phyloP scores from a whole-genome alignment of 2,329 filamentous ascomycete genomes.

The Whalleya microplaca region DNA sequence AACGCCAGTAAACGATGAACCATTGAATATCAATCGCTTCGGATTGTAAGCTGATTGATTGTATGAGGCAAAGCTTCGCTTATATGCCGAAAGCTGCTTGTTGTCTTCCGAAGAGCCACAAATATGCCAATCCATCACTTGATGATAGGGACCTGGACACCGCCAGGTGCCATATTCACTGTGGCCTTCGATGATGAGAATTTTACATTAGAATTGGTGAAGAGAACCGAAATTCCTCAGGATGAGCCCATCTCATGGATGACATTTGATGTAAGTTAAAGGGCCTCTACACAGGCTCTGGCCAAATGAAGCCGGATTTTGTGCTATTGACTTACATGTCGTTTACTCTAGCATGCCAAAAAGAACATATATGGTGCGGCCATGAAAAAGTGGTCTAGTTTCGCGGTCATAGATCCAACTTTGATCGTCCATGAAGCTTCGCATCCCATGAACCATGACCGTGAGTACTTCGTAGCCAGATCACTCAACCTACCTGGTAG shows the following conservation, averaged over 20 bases:
- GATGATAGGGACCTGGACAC: constrained; percentile 92
- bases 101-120: constrained; percentile 29
- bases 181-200: constrained; percentile 85
- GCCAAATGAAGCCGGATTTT: background rate
- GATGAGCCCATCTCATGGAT: constrained; percentile 94
- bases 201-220: constrained; percentile 73
- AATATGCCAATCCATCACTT: constrained; percentile 81
- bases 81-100: constrained; percentile 9
- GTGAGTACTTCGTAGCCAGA: constrained; percentile 50
- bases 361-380: constrained; percentile 87
- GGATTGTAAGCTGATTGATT: background rate
- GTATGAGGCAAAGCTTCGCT: background rate
- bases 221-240: constrained; percentile 78
- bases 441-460: constrained; percentile 75
- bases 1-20: background rate
- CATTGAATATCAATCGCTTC: background rate
- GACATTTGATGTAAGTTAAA: constrained; percentile 76
- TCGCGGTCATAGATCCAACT: constrained; percentile 73
- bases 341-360: constrained; percentile 65
- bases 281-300: background rate
- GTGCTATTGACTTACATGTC: constrained; percentile 22
- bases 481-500: constrained; percentile 13
- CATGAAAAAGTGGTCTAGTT: constrained; percentile 93
- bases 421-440: constrained; percentile 77
- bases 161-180: constrained; percentile 87